Base-by-base conservation (phyloP, 2,329 filamentous ascomycete genomes). In the Metarhizium robertsii region DNA sequence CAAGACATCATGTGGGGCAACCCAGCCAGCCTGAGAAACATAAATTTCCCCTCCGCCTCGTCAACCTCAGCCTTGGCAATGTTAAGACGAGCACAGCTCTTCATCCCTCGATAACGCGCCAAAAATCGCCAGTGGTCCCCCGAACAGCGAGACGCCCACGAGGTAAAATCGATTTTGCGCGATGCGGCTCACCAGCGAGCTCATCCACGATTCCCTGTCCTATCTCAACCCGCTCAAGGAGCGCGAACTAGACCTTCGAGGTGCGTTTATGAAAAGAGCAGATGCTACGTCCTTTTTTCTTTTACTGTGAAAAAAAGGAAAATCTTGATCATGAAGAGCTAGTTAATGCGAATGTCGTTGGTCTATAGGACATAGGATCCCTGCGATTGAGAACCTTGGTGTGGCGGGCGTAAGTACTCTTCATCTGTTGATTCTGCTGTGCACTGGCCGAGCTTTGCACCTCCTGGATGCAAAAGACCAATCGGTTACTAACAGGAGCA, bases 201-300 rank as follows among this genome's bases (percentile, higher is more conserved):
- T 97, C 68, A 95, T 99, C 76, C 84, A 90, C 74, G 86, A 84
- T 73, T 96, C 94, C 70, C 87, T 96, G 64, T 96, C 92, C 72
- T 99, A 96, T 81, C 88, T 97, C 75, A 99, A 97, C 76, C 92
- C 92, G 71, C 83, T 99, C 73, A 95, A 94, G 78, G 94, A 99
- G 82, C 90, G 94, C 74, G 94, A 99, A 83, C 85, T 99, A 73
- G 92, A 97, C 80, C 90, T 99, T 67, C 86, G 94, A 96, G 94
- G 94, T 97, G 88, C 85, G 91, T 81, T 50, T 84, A 45, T 61
- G 88, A 88, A 90, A 95, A 90, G 90, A 85, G 80, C 89, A 92
- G 91, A 94, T 95, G 84, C 90, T 96, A 89, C 89, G 91, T 84
- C 83, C 65, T 50, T 57, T 57, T 51, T 58, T 48, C 52, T 51